Base-by-base conservation (phyloP, 164 flowering plant species). In the Euptelea pleiosperma region DNA sequence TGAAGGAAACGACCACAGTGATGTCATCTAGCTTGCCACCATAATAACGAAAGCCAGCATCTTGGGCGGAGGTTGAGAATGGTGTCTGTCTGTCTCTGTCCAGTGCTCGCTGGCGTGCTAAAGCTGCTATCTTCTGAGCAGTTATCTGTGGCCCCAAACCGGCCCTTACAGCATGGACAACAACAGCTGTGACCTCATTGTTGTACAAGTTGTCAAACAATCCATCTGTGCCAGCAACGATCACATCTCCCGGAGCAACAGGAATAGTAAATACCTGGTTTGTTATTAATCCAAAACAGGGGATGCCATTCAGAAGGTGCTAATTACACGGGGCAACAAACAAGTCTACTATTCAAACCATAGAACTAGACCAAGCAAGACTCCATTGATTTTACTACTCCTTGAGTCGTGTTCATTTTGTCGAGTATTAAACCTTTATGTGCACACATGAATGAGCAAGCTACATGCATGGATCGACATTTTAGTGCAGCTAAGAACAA, bases 11-110 rank as follows among this genome's bases (percentile, higher is more conserved):
- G 24, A 88, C 74, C n/a, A 83, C 92, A 9, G 96, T 88, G 58
- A 82, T 79, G 50, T 88, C 96, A 61, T 89, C 96, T 35, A 82
- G 89, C 73, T 86, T 89, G 46, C 96, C 96, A 45, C 96, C 96
- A 67, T 81, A 74, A 57, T 79, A 82, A n/a, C 84, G 91, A 61
- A 72, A 73, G 12, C 93, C 93, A 48, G 89, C 91, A 42, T 84
- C 89, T 60, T 79, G 91, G 1, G 93, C 90, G 24, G 93, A 91
- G 33, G 81, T 70, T 6, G 93, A 81, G 63, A 82, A 84, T 16
- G 96, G 96, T 12, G 91, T 81, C 60, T 86, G 89, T n/a, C 87
- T 65, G 46, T 82, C 66, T 42, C 68, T 78, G 60, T 89, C 91
- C 54, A 66, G 81, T 24, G 96, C 90, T 57, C 86, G 62, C 50